Evolutionary conservation across 169 alveolate species (phyloP).

Genomic region (Babesia bigemina): DNA sequence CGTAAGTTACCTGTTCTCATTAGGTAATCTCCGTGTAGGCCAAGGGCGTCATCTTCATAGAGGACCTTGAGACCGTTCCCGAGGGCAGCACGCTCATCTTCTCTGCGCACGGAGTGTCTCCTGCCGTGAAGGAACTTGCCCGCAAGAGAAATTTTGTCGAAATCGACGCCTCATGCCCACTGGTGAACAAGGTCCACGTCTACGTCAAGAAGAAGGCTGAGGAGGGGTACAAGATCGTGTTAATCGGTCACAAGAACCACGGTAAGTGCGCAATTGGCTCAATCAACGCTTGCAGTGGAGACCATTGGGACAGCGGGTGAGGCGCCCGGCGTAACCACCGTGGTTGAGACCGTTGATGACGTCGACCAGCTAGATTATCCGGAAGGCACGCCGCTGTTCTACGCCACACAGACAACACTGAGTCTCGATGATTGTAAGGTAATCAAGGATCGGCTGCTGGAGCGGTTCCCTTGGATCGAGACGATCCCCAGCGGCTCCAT

Average conservation of each 20-base stretch:
- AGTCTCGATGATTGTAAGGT: slow-evolving; percentile 80
- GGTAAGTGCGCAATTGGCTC: slow-evolving; percentile 5
- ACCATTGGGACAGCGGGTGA: slow-evolving; percentile 81
- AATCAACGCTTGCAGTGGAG: slow-evolving; percentile 65
- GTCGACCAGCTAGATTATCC: slow-evolving; percentile 69
- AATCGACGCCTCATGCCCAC: slow-evolving; percentile 86
- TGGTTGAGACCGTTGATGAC: slow-evolving; percentile 78
- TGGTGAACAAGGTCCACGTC: slow-evolving; percentile 85
- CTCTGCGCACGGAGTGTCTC: slow-evolving; percentile 87
- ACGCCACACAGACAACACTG: slow-evolving; percentile 84
- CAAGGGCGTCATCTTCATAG: slow-evolving; percentile 83
- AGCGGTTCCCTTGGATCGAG: slow-evolving; percentile 74
- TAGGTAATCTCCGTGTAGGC: slow-evolving; percentile 19
- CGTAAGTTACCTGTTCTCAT: slow-evolving; percentile 18
- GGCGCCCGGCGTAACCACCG: slow-evolving; percentile 79
- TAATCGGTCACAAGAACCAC: slow-evolving; percentile 84
- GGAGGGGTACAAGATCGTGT: slow-evolving; percentile 79
- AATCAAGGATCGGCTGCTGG: slow-evolving; percentile 68
- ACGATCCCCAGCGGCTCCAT: slow-evolving; percentile 85
- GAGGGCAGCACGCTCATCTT: slow-evolving; percentile 70
- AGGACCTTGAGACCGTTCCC: slow-evolving; percentile 78
- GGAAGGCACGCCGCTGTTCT: slow-evolving; percentile 67
- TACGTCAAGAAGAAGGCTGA: slow-evolving; percentile 81
- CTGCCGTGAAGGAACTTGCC: slow-evolving; percentile 76
- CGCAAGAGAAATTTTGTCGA: slow-evolving; percentile 67